These are phyloP conservation scores for Metschnikowia amazonensis DNA, from an alignment of 805 yeast species.

Conservation along the genomic window DNA sequence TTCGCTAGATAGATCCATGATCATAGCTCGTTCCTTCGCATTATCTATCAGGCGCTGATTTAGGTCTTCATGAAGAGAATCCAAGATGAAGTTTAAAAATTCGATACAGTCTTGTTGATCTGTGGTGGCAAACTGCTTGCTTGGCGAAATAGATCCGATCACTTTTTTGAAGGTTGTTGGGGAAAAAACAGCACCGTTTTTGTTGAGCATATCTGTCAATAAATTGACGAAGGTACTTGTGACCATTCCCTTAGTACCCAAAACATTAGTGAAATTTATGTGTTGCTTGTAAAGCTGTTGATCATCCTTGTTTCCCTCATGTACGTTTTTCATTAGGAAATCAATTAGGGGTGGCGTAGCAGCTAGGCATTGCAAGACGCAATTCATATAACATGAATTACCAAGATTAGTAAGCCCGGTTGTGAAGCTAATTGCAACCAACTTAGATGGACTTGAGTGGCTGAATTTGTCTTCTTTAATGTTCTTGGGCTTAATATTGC, in stretches of 20 bases:
- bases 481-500: too few relatives aligned
- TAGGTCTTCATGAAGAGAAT: slow-evolving; percentile 78
- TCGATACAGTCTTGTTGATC: slow-evolving; percentile 89
- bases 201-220: slow-evolving; percentile 49
- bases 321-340: slow-evolving; percentile 46
- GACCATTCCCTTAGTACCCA: slow-evolving; percentile 79
- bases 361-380: slow-evolving; percentile 78
- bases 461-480: neutral
- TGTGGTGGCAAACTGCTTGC: slow-evolving; percentile 53
- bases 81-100: slow-evolving; percentile 69
- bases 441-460: neutral
- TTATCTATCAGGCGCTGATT: slow-evolving; percentile 51
- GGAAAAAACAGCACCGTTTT: slow-evolving; percentile 45
- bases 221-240: slow-evolving; percentile 66
- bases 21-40: slow-evolving; percentile 30
- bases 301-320: neutral
- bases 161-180: slow-evolving; percentile 65
- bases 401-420: slow-evolving; percentile 82
- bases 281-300: slow-evolving; percentile 57
- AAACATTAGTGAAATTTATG: slow-evolving; percentile 64
- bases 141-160: slow-evolving; percentile 61
- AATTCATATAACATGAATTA: slow-evolving; percentile 91
- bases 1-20: slow-evolving; percentile 48
- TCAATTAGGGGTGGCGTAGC: slow-evolving; percentile 65
- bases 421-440: slow-evolving; percentile 29